A percentile compares a stretch with the other conserved stretches of the same genome.
Evolutionary conservation across 1,139 yeast genomes (phyloP).

Genomic region (Sugiyamaella paludigena): DNA sequence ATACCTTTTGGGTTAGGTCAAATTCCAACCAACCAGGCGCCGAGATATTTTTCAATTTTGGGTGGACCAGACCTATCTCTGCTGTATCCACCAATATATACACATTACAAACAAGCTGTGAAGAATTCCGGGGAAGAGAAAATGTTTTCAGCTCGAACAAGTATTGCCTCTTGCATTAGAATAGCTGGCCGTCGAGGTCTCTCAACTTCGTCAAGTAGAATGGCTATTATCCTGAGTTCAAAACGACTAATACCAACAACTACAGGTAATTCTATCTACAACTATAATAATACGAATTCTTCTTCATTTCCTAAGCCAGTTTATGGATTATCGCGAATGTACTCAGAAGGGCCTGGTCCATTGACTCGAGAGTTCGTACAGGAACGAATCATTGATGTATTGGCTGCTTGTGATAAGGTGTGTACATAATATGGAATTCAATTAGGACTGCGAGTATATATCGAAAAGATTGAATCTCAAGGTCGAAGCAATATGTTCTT

Average conservation of each 20-base stretch:
- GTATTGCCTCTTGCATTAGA: slow-evolving; percentile 3
- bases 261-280: slow-evolving; percentile 1
- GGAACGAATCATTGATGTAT: slow-evolving; percentile 71
- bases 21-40: too few species aligned
- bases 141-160: slow-evolving; percentile 6
- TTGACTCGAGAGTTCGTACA: slow-evolving; percentile 47
- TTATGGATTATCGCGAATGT: slow-evolving; percentile 13
- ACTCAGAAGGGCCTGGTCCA: slow-evolving; percentile 39
- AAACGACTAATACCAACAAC: background rate
- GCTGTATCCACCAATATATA: too few species aligned
- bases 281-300: background rate
- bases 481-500: too few species aligned
- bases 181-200: slow-evolving; percentile 5
- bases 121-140: background rate
- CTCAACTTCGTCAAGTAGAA: slow-evolving; percentile 1
- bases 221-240: background rate
- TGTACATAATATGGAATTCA: slow-evolving; percentile 18
- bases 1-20: too few species aligned
- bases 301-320: background rate
- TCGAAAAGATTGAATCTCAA: too few species aligned
- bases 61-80: too few species aligned
- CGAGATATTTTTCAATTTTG: too few species aligned
- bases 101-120: too few species aligned
- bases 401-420: slow-evolving; percentile 78
- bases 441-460: too few species aligned